Base-by-base conservation (phyloP, 2,329 filamentous ascomycete species). In the Fusarium armeniacum region DNA sequence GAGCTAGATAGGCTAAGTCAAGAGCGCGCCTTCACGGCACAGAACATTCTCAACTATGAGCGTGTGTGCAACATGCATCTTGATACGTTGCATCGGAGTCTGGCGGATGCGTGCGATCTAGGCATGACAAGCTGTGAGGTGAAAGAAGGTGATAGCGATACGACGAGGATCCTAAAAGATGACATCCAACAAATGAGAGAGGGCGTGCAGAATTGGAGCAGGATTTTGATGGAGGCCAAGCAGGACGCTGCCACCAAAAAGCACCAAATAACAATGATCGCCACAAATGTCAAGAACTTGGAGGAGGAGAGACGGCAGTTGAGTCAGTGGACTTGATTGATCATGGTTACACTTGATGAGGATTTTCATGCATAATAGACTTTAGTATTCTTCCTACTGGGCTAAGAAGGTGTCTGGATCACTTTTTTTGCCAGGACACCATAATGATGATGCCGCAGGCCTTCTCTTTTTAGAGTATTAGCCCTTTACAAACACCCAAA, bases 101-200 rank as follows among this genome's bases (percentile, higher is more conserved):
- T 52, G 11, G 49, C 49, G 18, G 49, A 52, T 52, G 49, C 49
- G 6, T 52, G 49, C 26, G 49, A 52, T 28, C 15, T 52, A 3
- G 49, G 35, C 4, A 22, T 52, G 24, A 30, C 35, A 8, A 41
- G 33, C 10, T 13, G 24, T 13, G 24, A 40, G 4, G 6, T 22
- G 2, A 6, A 52, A 6, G n/a, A n/a, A 5, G 32, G 6, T 2
- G 49, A 52, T 18, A 35, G 18, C 6, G 35, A 52, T 8, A 15
- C n/a, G 3, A 12, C 26, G 15, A 36, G 22, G 8, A 5, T 52
- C 4, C 4, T 52, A 5, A 52, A 52, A 38, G 49, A 52, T 4
- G 49, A 52, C 9, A 52, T 52, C 5, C 24, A 38, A 0, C 36
- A 26, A 12, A 52, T 22, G 33, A 52, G 49, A 13, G n/a, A 40